Evolutionary conservation across 2,329 filamentous ascomycete species (phyloP), one percentile per base, ranked within the genome.

Genomic region (Diplocarpon rosae): DNA sequence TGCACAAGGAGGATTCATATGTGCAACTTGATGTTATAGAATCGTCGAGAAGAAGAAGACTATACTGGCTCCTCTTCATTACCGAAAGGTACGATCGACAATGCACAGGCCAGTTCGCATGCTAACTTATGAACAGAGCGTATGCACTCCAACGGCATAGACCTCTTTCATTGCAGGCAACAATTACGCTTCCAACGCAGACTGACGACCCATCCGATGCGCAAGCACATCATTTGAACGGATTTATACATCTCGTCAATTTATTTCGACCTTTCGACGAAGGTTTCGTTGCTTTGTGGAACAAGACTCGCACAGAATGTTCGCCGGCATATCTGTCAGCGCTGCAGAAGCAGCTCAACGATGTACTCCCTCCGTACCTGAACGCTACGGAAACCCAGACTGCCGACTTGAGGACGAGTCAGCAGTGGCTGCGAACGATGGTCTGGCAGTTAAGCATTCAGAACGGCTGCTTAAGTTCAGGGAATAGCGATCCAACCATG

Each of bases 41-140:
- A 46, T 71, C 75, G 1, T 73, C 78, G 16, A 72, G 80, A 50
- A 72, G 75, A 53, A 70, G 83, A 45, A 73, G 82, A 28, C 66
- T 87, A 0, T 88, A 80, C 58, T 88, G 83, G 83, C 68, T 87
- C 9, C 66, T 87, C 8, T 81, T 83, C 56, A 70, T 83, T 1
- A 78, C 78, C 8, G 83, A 88, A 65, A 75, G 82, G 78, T 80
- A 63, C 56, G 64, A 37, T 16, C 14, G 20, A 7, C 3, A 20
- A 17, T 42, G n/a, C 2, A 20, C 1, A n/a, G 5, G 6, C 12
- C 37, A n/a, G n/a, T 3, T 12, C 6, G 8, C 10, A 17, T 36
- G n/a, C 46, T 48, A 43, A 48, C 28, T 3, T 37, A n/a, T 11
- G 11, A 20, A 37, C 61, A 71, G 78, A 62, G 76, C 82, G 11